Base-by-base conservation (phyloP, 2,329 filamentous ascomycete genomes). In the Cordyceps tenuipes region DNA sequence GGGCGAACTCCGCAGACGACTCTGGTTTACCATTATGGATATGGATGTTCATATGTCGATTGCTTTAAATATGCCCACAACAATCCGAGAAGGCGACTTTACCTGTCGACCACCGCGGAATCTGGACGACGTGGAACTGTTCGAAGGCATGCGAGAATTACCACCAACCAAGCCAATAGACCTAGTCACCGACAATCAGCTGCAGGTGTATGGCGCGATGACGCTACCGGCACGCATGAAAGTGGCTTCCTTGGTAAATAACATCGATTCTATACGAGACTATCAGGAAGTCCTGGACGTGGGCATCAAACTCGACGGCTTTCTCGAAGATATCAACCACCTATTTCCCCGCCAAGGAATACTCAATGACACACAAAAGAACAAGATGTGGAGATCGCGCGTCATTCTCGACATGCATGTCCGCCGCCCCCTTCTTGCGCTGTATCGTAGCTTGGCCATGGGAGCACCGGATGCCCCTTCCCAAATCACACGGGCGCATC, bases 1-100 rank as follows among this genome's bases (percentile, higher is more conserved):
- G 49, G 77, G 76, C n/a, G 81, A 84, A 68, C 74, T 79, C 62
- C 72, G 81, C 39, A 74, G 81, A n/a, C 75, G 78, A 61, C 67
- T 84, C 26, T 84, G 81, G 81, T 82, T 76, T 55, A 81, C 80
- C 3, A 78, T 84, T 46, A 70, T 82, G 43, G 81, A 84, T 63
- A 77, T 83, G 69, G 81, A 84, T 64, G 69, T 83, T 41, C 79
- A 82, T 63, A 74, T 81, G 47, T 81, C 81, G 1, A 74, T 82
- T 52, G 75, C 78, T 23, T 78, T 77, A 66, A 80, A 78, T 63
- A 69, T 84, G 57, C 81, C 81, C 0, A 78, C 75, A 47, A 71
- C 79, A 15, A 73, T 83, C 6, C 75, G 79, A 2, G 77, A 81
- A 7, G 79, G 77, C 10, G 80, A 83, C 66, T 82, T 78, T 61